Percentiles rank a stretch among this genome's conserved stretches.
Conservation (phyloP, 2,329 filamentous ascomycete genomes). For the Cryphonectria parasitica region DNA sequence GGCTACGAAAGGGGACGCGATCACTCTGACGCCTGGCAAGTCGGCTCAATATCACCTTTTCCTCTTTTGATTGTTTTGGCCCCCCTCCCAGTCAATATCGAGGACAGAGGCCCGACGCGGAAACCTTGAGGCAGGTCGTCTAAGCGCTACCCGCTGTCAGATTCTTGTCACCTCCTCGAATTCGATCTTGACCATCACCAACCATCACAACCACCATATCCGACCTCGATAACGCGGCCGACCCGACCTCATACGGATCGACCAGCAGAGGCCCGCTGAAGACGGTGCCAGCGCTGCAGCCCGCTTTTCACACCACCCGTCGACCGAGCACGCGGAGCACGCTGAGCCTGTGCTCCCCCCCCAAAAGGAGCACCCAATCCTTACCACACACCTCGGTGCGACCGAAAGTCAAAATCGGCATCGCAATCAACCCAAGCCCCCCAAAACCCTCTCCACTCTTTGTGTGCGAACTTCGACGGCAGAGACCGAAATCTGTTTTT, state of each 20-base stretch:
- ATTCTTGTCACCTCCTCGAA: slow-evolving; percentile 36
- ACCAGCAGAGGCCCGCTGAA: slow-evolving; percentile 10
- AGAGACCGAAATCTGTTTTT: slow-evolving; percentile 21
- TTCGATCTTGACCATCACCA: slow-evolving; percentile 16
- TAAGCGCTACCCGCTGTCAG: slow-evolving; percentile 36
- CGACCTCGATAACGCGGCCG: slow-evolving; percentile 9
- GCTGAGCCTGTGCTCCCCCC: slow-evolving; percentile 23
- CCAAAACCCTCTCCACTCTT: slow-evolving; percentile 21
- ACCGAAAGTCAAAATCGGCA: slow-evolving; percentile 24
- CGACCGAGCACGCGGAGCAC: slow-evolving; percentile 16
- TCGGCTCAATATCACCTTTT: neutral
- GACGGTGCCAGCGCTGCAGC: slow-evolving; percentile 13
- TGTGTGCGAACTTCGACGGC: slow-evolving; percentile 13
- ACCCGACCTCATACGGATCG: slow-evolving; percentile 15
- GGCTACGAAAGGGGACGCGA: slow-evolving; percentile 22
- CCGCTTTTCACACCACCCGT: slow-evolving; percentile 8
- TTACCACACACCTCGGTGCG: slow-evolving; percentile 26
- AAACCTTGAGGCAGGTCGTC: neutral
- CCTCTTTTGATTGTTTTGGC: neutral
- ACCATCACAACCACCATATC: slow-evolving; percentile 5
- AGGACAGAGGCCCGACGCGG: slow-evolving; percentile 7
- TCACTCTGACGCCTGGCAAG: slow-evolving; percentile 17
- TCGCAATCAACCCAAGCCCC: slow-evolving; percentile 19
- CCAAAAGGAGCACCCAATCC: slow-evolving; percentile 21
- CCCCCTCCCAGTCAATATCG: neutral